A percentile compares a stretch with the other conserved stretches of the same genome.
Evolutionary conservation across 345 rosid species (phyloP).

Genomic region (Sonneratia alba): DNA sequence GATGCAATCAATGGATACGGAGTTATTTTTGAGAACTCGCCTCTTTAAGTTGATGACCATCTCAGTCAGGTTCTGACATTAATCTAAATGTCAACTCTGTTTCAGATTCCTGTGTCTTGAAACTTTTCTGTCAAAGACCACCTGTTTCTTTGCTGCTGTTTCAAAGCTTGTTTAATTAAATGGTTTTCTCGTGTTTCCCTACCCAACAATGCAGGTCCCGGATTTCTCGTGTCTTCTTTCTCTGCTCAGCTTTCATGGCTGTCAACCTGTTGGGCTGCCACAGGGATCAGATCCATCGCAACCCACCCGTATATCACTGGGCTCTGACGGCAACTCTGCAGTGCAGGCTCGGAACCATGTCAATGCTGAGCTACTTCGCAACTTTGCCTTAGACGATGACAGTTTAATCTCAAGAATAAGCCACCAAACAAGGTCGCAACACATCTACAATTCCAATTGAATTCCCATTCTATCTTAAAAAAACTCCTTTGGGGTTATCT

Average conservation of each 20-base stretch:
- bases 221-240: constrained; percentile 48
- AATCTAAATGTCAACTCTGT: neutral
- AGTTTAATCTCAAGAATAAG: too few species aligned
- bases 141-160: neutral
- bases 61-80: neutral
- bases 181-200: neutral
- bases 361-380: constrained; percentile 28
- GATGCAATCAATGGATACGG: neutral
- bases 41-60: neutral
- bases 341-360: constrained; percentile 93
- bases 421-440: too few species aligned
- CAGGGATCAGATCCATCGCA: constrained; percentile 48
- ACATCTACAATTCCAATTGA: too few species aligned
- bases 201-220: constrained; percentile 46
- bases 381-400: neutral
- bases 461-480: too few species aligned
- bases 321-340: constrained; percentile 76
- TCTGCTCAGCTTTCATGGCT: constrained; percentile 62
- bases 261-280: constrained; percentile 34
- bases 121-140: neutral
- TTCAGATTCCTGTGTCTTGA: neutral
- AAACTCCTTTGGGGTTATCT: too few species aligned
- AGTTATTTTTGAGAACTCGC: neutral
- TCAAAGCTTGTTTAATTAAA: neutral
- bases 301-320: constrained; percentile 58